Evolutionary conservation across 1,284 basidiomycete species (phyloP).

Genomic region (Boletus smithii): DNA sequence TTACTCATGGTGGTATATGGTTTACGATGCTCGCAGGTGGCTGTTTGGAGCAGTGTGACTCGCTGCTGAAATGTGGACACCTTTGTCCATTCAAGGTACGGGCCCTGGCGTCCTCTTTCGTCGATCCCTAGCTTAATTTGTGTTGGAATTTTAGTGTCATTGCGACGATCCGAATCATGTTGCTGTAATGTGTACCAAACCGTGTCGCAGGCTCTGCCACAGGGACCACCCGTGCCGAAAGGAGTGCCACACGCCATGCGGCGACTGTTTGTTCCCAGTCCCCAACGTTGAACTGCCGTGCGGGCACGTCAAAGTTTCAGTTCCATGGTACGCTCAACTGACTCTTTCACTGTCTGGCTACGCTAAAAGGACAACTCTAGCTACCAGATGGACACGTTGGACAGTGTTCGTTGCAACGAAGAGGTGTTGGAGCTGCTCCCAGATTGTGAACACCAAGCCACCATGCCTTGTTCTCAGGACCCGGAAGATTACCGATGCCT

Average conservation of each 20-base stretch:
- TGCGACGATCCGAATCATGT: slow-evolving; percentile 58
- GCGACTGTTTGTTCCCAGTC: slow-evolving; percentile 52
- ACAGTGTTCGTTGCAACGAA: slow-evolving; percentile 44
- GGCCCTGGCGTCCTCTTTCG: background rate
- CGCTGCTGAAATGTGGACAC: slow-evolving; percentile 67
- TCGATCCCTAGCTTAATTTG: background rate
- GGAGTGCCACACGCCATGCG: slow-evolving; percentile 53
- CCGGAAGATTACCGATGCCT: slow-evolving; percentile 42
- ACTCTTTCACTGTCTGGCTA: background rate
- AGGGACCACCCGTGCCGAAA: slow-evolving; percentile 60
- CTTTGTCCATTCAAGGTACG: slow-evolving; percentile 59
- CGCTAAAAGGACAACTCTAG: slow-evolving; percentile 36
- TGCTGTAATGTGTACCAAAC: slow-evolving; percentile 47
- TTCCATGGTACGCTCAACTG: slow-evolving; percentile 50
- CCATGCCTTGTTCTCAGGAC: slow-evolving; percentile 47
- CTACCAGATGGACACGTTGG: slow-evolving; percentile 44
- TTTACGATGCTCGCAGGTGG: slow-evolving; percentile 44
- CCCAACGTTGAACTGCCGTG: slow-evolving; percentile 56
- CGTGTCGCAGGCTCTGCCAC: slow-evolving; percentile 51
- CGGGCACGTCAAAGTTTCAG: slow-evolving; percentile 47
- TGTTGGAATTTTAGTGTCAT: slow-evolving; percentile 53
- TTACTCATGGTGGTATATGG: background rate
- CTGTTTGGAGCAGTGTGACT: slow-evolving; percentile 56
- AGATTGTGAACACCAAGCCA: slow-evolving; percentile 54
- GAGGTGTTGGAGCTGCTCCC: slow-evolving; percentile 47